These are phyloP conservation scores for Bullera alba DNA, from an alignment of 768 basidiomycete species.

Conservation along the genomic window DNA sequence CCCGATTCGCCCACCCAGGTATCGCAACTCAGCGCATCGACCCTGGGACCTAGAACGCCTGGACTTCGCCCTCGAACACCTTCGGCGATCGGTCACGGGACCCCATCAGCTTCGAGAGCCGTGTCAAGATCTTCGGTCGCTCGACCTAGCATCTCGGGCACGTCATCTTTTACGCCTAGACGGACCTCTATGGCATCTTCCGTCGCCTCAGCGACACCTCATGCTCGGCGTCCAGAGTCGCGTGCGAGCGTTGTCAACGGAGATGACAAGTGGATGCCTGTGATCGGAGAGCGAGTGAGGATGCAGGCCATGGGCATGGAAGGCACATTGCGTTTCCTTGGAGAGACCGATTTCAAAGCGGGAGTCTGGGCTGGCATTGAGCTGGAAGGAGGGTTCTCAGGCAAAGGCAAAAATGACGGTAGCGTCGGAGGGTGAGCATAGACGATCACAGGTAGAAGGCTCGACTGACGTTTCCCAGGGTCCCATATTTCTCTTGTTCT, in stretches of 20 bases:
- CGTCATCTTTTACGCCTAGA: constrained; percentile 26
- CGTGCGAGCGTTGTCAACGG: constrained; percentile 14
- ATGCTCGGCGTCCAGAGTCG: constrained; percentile 31
- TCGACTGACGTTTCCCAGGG: constrained; percentile 49
- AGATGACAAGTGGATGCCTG: constrained; percentile 39
- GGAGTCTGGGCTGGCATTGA: constrained; percentile 94
- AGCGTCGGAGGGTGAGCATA: constrained; percentile 71
- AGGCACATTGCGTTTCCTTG: constrained; percentile 70
- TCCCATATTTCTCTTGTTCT: constrained; percentile 77
- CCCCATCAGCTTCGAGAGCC: constrained; percentile 23
- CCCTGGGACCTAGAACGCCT: constrained; percentile 13
- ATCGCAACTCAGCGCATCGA: constrained; percentile 1
- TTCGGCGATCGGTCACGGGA: constrained; percentile 11
- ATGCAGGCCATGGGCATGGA: constrained; percentile 82
- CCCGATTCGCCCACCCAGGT: constrained; percentile 24
- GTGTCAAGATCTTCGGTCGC: constrained; percentile 6
- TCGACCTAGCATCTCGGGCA: constrained; percentile 13
- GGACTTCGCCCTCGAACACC: constrained; percentile 24
- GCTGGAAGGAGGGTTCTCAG: constrained; percentile 71
- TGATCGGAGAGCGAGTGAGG: constrained; percentile 72
- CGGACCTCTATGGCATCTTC: constrained; percentile 36
- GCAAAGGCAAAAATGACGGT: constrained; percentile 94
- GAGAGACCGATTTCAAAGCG: constrained; percentile 78
- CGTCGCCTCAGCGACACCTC: constrained; percentile 29
- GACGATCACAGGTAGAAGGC: not conserved